Conservation (phyloP, 768 basidiomycete genomes). For the Agrocybe praecox region DNA sequence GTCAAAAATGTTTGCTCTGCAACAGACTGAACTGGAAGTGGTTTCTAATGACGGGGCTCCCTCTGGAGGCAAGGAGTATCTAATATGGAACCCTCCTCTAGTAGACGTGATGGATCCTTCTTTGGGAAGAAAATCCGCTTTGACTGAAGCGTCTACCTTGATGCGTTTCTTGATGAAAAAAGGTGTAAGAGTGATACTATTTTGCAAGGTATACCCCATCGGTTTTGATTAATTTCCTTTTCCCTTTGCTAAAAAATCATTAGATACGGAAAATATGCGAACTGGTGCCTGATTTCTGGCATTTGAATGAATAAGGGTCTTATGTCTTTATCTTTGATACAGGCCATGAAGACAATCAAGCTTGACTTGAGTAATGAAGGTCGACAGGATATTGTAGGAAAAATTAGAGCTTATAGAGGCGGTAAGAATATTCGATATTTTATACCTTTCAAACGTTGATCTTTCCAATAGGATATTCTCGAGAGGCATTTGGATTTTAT, state of each 20-base stretch:
- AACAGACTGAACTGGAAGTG: conserved; percentile 60
- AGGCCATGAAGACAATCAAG: conserved; percentile 83
- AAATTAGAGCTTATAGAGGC: conserved; percentile 83
- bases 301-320: neutral
- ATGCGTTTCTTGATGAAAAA: conserved; percentile 84
- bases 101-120: conserved; percentile 56
- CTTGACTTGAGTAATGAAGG: conserved; percentile 74
- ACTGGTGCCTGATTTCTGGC: conserved; percentile 46
- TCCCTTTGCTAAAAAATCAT: neutral
- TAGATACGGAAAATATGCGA: conserved; percentile 85
- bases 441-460: neutral
- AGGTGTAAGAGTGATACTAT: conserved; percentile 83
- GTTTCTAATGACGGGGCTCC: conserved; percentile 85
- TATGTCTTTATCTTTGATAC: neutral
- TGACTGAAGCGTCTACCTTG: conserved; percentile 68
- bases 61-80: conserved; percentile 74
- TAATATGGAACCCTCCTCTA: conserved; percentile 75
- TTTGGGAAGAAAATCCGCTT: conserved; percentile 57
- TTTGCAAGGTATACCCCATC: conserved; percentile 74
- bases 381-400: conserved; percentile 71
- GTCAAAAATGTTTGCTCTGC: conserved; percentile 72
- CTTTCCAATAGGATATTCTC: conserved; percentile 62
- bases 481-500: conserved; percentile 54
- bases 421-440: conserved; percentile 41
- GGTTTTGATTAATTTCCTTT: neutral